Evolutionary conservation across 768 basidiomycete species (phyloP), one percentile per base, ranked within the genome.

Genomic region (Termitomyces sp.): DNA sequence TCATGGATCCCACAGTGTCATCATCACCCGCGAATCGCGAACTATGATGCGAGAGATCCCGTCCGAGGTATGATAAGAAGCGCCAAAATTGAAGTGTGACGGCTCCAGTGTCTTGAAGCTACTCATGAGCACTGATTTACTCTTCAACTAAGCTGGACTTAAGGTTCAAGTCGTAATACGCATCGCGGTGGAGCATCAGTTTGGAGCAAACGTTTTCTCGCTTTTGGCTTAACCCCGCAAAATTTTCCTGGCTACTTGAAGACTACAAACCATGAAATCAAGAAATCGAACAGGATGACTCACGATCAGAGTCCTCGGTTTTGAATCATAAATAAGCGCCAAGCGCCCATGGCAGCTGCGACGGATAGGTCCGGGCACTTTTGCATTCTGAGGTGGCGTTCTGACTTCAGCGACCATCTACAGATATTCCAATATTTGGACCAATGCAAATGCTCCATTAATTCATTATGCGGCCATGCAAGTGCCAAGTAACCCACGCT

Each of bases 21-120:
- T 43, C 53, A 53, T 53, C 41, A 43, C 23, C 53, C 53, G 53
- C 53, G 53, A 53, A 42, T 53, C 53, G 42, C 53, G 53, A 53
- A 53, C 32, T 53, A 44, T 53, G 42, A 44, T 43, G 42, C 35
- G 52, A 42, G 52, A n/a, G 49, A 51, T 37, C n/a, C 49, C 37
- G 49, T 40, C 49, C 40, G 19, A 41, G 10, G 40, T 21, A 31
- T 42, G n/a, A 14, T 11, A 12, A 5, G 45, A 31, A 23, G 45
- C 14, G 23, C 23, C 11, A 8, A 16, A 37, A 32, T 8, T 27
- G 12, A 12, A 32, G 11, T n/a, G 25, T 32, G 31, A 47, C 19
- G 29, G 29, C n/a, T 23, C 34, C 48, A 21, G 34, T 49, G 48
- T 49, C 19, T 47, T 46, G 27, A 46, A 46, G 27, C 14, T 16